Evolutionary conservation across 2,329 filamentous ascomycete genomes (phyloP), one percentile per base, ranked within the genome.

Genomic region (Mycosphaerella sp.): DNA sequence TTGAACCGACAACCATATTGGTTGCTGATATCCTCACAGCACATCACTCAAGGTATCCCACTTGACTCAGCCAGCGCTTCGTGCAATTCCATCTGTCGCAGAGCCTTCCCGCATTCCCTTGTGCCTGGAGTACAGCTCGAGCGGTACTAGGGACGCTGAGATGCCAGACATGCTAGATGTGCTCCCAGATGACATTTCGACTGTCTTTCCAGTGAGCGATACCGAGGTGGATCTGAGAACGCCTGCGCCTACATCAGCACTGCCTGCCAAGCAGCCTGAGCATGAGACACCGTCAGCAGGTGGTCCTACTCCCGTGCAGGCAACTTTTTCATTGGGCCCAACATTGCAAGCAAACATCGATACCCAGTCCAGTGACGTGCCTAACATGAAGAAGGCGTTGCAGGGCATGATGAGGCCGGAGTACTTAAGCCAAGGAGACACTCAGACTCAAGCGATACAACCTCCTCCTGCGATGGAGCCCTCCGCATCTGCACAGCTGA

Each of bases 361-460:
- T 27, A 62, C 60, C 1, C 61, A 62, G 41, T 55, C 59, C 5
- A 61, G 53, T 45, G 49, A 57, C 42, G 49, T 59, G 2, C 55
- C 56, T 5, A 37, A 41, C 2, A 66, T 67, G 62, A 60, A 56
- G 48, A 44, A 48, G 18, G 55, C 52, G 12, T 52, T 67, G 3
- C 40, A 55, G 16, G 32, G 42, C 28, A 64, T 65, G 61, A 57
- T 65, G 61, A 57, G 59, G 37, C 50, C 63, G 2, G 62, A 66
- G 41, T 46, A 45, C 14, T 51, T 65, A 14, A 64, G 59, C 4
- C 64, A 67, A 53, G 65, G 64, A 14, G 65, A 67, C 35, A 67
- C 65, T 8, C 65, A 67, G 28, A 59, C 56, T 2, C 62, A 65
- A 41, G 36, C 40, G 21, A 25, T 25, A 6, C 21, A 25, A 25